Percentiles rank a stretch among this genome's conserved stretches.
phyloP scores from a whole-genome alignment of 345 rosid species.

The Dimocarpus longan region DNA sequence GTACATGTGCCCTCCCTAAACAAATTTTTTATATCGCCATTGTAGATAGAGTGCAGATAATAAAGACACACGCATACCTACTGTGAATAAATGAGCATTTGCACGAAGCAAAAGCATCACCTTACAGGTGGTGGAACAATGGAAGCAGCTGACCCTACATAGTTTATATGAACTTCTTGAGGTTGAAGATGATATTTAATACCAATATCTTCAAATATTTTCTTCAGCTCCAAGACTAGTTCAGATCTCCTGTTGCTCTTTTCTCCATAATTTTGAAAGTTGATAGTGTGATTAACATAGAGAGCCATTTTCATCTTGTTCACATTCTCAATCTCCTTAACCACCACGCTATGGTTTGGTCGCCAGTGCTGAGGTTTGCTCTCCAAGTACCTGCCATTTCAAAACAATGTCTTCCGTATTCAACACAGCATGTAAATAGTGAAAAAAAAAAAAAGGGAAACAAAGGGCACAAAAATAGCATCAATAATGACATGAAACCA shows the following conservation, averaged over 20 bases:
- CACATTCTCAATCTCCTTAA: slow-evolving; percentile 70
- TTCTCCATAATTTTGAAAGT: slow-evolving; percentile 63
- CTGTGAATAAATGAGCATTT: background rate
- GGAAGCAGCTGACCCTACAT: slow-evolving; percentile 28
- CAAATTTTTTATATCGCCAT: too few species aligned
- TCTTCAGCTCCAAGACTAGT: slow-evolving; percentile 56
- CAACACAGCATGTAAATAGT: background rate
- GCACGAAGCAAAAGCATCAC: slow-evolving; percentile 2
- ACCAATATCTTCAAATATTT: slow-evolving; percentile 55
- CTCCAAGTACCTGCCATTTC: slow-evolving; percentile 60
- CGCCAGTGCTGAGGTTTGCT: slow-evolving; percentile 69
- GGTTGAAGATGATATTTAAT: slow-evolving; percentile 65
- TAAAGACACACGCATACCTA: background rate
- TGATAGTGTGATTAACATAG: slow-evolving; percentile 61
- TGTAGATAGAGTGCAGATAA: background rate
- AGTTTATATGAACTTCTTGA: slow-evolving; percentile 53
- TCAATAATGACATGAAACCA: background rate
- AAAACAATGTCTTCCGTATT: background rate
- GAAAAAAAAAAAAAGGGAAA: background rate
- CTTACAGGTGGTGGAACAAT: slow-evolving; percentile 21
- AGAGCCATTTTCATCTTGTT: slow-evolving; percentile 73
- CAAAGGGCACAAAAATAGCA: background rate
- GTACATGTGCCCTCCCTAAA: too few species aligned
- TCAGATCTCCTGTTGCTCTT: slow-evolving; percentile 61
- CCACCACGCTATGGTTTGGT: slow-evolving; percentile 47